A percentile compares a stretch with the other conserved stretches of the same genome.
phyloP scores from a whole-genome alignment of 345 rosid species.

The Arabidopsis suecica region DNA sequence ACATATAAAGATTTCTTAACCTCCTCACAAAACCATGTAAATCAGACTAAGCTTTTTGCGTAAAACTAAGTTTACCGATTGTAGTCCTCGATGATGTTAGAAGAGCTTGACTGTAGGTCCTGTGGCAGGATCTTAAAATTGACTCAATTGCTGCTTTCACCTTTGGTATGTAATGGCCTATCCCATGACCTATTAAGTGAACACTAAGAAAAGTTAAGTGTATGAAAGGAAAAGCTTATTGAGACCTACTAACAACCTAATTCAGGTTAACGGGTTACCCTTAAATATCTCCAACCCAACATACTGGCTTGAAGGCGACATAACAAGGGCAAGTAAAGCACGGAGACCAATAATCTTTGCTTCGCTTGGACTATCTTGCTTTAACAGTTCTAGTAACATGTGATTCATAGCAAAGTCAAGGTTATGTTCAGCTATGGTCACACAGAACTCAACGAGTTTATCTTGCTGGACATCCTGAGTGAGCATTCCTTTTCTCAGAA shows the following conservation, averaged over 20 bases:
- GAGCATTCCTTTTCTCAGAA: conserved; percentile 90
- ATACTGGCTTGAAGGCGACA: conserved; percentile 88
- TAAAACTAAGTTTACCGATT: conserved; percentile 59
- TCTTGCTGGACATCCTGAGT: conserved; percentile 98
- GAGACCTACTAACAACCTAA: conserved; percentile 26
- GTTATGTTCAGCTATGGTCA: conserved; percentile 95
- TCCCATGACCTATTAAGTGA: conserved; percentile 70
- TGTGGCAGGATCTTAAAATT: conserved; percentile 87
- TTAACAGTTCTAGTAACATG: conserved; percentile 92
- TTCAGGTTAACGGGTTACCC: conserved; percentile 55
- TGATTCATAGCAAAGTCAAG: conserved; percentile 99
- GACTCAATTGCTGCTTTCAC: conserved; percentile 98
- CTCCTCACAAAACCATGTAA: conserved; percentile 21
- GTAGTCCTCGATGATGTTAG: conserved; percentile 89
- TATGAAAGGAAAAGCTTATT: conserved; percentile 13
- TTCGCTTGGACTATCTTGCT: conserved; percentile 94
- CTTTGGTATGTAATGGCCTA: conserved; percentile 93
- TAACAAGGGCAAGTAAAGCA: conserved; percentile 91
- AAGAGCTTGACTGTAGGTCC: conserved; percentile 88
- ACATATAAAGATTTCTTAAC: conserved; percentile 9
- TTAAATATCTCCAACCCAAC: conserved; percentile 89
- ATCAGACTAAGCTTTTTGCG: conserved; percentile 18
- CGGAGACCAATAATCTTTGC: conserved; percentile 98
- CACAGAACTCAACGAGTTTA: conserved; percentile 97
- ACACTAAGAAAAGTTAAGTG: conserved; percentile 36